These are phyloP conservation scores for Prasinococcaceae sp. DNA, from an alignment of 139 green algal genomes.

Conservation along the genomic window DNA sequence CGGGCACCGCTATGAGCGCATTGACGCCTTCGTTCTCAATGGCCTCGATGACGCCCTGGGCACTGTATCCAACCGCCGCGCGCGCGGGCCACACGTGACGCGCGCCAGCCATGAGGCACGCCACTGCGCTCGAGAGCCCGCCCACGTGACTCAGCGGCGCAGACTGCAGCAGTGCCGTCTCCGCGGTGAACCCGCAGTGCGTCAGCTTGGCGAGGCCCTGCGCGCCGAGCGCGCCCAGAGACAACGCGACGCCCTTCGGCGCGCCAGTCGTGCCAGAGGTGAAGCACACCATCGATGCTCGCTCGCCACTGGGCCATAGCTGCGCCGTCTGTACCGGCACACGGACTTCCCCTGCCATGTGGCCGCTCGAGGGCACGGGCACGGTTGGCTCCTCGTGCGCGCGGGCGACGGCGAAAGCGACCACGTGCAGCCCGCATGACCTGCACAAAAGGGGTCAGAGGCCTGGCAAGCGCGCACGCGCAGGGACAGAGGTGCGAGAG, in stretches of 20 bases:
- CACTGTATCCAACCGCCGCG: too few species aligned
- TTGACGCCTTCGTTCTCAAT: constrained; percentile 39
- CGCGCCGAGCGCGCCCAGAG: constrained; percentile 26
- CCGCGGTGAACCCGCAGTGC: neutral
- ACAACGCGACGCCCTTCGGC: constrained; percentile 11
- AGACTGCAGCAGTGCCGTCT: constrained; percentile 42
- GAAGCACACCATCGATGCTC: constrained; percentile 42
- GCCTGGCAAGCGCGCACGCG: too few species aligned
- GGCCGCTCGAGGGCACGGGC: too few species aligned
- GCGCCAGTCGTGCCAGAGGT: constrained; percentile 34
- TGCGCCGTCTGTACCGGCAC: too few species aligned
- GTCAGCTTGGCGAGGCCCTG: constrained; percentile 64
- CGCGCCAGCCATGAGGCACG: constrained; percentile 48
- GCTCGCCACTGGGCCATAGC: too few species aligned
- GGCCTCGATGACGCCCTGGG: neutral
- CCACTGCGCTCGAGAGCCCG: constrained; percentile 61
- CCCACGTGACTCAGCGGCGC: constrained; percentile 67
- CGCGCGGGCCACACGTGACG: constrained; percentile 35
- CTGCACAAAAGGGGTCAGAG: too few species aligned
- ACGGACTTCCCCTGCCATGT: too few species aligned
- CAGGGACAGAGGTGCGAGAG: too few species aligned
- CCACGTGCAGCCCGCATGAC: too few species aligned
- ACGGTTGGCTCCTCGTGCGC: too few species aligned
- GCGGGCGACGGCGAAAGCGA: too few species aligned
- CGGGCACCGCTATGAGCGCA: constrained; percentile 64